Evolutionary conservation across 2,329 filamentous ascomycete species (phyloP), one percentile per base, ranked within the genome.

Genomic region (Lasiodiplodia gonubiensis): DNA sequence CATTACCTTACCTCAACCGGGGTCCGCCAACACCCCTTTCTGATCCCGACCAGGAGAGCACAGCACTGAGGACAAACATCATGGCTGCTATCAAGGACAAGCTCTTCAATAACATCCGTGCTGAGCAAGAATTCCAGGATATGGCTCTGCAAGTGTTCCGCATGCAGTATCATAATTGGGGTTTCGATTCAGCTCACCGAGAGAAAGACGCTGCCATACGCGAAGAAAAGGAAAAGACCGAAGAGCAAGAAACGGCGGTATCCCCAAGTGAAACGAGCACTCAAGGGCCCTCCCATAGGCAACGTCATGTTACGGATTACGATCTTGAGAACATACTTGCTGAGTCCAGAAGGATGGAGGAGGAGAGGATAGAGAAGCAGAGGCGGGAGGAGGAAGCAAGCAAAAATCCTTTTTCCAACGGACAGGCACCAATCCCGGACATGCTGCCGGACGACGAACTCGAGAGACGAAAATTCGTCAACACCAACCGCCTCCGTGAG

Each of bases 321-420:
- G 91, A 94, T 69, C 78, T 93, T 7, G 89, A 93, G 75, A 85
- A 88, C 46, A 67, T 67, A 21, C 30, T 63, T 25, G 52, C 48
- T 2, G 89, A 91, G 71, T 93, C 91, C 0, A 86, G 89, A 73
- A 85, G 86, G 25, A 89, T 90, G 70, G 90, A 92, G 68, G 89
- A 90, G 70, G 90, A 92, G 73, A 85, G 87, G 39, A 85, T 87
- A 68, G 90, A 92, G 71, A 88, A 90, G 57, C 89, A 91, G 59
- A 75, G 72, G 52, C 71, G 73, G 53, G 81, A 84, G 35, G 78
- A 76, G 21, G 82, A 84, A 64, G 59, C 59, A 21, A 86, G 86
- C 39, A 86, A 88, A 70, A 88, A 90, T 74, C 88, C 90, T 65
- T 89, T 90, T 74, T 89, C 89, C 68, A 89, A 91, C 69, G 90